phyloP scores from a whole-genome alignment of 148 eudicot genomes.

The Fallopia convolvulus region DNA sequence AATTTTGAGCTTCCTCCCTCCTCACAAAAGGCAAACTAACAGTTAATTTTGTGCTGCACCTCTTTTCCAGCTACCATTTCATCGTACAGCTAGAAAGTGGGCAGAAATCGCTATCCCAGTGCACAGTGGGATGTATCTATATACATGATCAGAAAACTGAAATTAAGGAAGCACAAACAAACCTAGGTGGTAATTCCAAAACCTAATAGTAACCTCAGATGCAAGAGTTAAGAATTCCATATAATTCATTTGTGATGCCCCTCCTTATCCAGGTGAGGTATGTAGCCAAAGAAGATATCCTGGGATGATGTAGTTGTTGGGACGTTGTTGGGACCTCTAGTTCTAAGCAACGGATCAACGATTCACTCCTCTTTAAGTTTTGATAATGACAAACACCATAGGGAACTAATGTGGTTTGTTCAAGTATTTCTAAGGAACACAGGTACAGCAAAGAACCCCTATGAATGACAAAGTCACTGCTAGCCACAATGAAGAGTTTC shows the following conservation, averaged over 20 bases:
- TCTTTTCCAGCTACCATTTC: background rate
- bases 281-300: background rate
- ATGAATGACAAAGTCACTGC: too few species aligned
- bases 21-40: background rate
- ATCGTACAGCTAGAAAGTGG: background rate
- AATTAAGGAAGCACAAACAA: background rate
- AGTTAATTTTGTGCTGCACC: background rate
- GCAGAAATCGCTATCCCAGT: background rate
- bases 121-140: background rate
- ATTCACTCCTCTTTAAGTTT: too few species aligned
- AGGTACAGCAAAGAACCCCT: too few species aligned
- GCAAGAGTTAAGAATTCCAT: background rate
- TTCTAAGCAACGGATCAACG: too few species aligned
- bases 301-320: background rate
- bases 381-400: too few species aligned
- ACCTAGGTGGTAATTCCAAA: background rate
- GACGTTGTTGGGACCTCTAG: too few species aligned
- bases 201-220: slow-evolving; percentile 3
- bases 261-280: background rate
- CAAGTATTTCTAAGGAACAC: too few species aligned
- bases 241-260: background rate
- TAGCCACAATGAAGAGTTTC: too few species aligned
- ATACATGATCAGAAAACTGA: background rate
- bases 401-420: too few species aligned
- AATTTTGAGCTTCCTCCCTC: background rate